Conservation (phyloP, 225 moss, liverwort and hornwort species). For the Polytrichum commune region DNA sequence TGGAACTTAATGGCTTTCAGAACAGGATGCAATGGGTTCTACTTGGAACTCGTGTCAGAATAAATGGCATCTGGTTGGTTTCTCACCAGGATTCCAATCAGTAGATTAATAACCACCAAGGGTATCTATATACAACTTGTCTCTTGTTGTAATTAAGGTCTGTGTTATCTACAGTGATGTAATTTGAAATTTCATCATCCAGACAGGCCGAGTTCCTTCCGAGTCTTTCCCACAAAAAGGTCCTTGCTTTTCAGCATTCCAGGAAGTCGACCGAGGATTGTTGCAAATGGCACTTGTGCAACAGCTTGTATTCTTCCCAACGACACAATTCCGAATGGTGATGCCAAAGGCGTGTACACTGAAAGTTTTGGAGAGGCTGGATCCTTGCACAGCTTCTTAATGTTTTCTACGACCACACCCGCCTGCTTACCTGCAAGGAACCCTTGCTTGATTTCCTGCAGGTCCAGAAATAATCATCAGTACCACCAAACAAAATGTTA, state of each 20-base stretch:
- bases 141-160: no score
- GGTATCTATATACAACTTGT: no score
- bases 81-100: no score
- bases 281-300: slow-evolving; percentile 67
- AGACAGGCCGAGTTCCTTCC: slow-evolving; percentile 38
- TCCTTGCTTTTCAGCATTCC: slow-evolving; percentile 83
- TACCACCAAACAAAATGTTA: no score
- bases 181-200: no score
- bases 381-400: slow-evolving; percentile 67
- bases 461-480: no score
- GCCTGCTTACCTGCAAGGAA: slow-evolving; percentile 60
- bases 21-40: no score
- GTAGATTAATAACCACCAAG: no score
- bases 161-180: no score
- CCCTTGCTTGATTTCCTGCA: slow-evolving; percentile 52
- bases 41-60: no score
- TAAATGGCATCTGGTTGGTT: no score
- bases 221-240: slow-evolving; percentile 45
- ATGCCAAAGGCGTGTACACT: slow-evolving; percentile 40
- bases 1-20: no score
- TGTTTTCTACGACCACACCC: slow-evolving; percentile 53
- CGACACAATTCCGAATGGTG: slow-evolving; percentile 55
- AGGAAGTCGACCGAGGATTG: slow-evolving; percentile 61
- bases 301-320: slow-evolving; percentile 60
- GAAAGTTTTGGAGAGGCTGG: slow-evolving; percentile 38